Evolutionary conservation across 2,329 filamentous ascomycete genomes (phyloP).

Genomic region (Fusarium pseudonygamai): DNA sequence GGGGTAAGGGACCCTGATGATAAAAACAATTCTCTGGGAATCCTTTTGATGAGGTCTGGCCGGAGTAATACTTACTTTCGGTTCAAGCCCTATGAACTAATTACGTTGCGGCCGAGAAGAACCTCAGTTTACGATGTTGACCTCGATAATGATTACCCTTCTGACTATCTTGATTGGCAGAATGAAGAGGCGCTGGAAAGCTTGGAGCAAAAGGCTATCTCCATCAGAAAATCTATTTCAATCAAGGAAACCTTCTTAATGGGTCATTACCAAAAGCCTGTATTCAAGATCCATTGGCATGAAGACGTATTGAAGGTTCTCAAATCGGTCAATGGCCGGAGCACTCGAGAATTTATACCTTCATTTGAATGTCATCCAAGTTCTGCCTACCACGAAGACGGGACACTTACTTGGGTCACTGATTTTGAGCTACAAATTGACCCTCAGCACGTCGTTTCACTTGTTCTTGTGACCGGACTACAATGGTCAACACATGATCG

Average conservation of each 20-base stretch:
- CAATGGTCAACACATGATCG: neutral
- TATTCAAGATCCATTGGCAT: neutral
- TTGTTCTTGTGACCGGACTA: neutral
- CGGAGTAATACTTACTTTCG: neutral
- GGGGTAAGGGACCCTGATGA: neutral
- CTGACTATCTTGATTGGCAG: accelerated
- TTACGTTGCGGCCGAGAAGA: neutral
- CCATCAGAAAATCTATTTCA: neutral
- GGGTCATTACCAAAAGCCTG: neutral
- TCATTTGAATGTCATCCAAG: neutral
- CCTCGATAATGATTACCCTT: neutral
- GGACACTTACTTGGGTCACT: neutral
- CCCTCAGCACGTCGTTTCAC: neutral
- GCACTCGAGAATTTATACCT: neutral
- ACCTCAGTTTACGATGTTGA: accelerated
- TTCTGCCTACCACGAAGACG: neutral
- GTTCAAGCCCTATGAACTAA: neutral
- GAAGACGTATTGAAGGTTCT: neutral
- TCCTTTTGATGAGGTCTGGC: neutral
- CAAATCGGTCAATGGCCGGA: neutral
- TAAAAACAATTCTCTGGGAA: accelerated
- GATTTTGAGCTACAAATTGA: neutral
- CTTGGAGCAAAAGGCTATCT: accelerated
- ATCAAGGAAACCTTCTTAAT: neutral
- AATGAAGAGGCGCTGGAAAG: too few relatives aligned